Evolutionary conservation across 2,329 filamentous ascomycete genomes (phyloP), one percentile per base, ranked within the genome.

Genomic region (Metarhizium rileyi): DNA sequence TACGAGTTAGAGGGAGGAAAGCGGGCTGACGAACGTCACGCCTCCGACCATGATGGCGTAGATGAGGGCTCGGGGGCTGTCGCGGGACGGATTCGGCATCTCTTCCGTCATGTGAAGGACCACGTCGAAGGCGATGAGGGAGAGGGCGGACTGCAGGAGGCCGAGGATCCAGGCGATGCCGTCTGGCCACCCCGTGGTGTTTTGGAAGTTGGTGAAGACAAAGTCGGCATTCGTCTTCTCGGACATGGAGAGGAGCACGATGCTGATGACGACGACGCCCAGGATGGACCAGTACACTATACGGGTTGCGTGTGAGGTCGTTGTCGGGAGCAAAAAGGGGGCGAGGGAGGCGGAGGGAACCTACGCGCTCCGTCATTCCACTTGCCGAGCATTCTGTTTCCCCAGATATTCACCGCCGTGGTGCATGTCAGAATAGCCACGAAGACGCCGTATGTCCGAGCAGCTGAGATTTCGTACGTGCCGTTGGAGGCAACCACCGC

Each of bases 131-230:
- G 69, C 70, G 9, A 64, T 66, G 3, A 67, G 58, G 16, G 61
- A 63, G 0, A 66, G 49, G 0, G 63, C 62, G 0, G 61, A 67
- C 56, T 71, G 72, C 1, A 75, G 58, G 2, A 75, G 60, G 0
- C 72, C 72, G 1, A 75, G 57, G 14, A 74, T 65, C 72, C 72
- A 76, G 0, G 72, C 63, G 16, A 74, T 59, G 1, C 72, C 73
- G 45, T 73, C 67, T 1, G 65, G 60, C 71, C 71, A 75, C 2
- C 70, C 70, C 2, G 68, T 71, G 30, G 65, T 63, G 54, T 76
- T 75, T n/a, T 58, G 56, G 47, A 73, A 74, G 12, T 68, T 60
- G 5, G 65, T 59, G 50, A 74, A 75, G 10, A 74, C 70, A 51
- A 66, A 73, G 14, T 58, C 54, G 7, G 69, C 67, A 30, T 63